Percentiles rank a stretch among this genome's conserved stretches.
Conservation (phyloP, 2,329 filamentous ascomycete species). For the Myriosclerotinia scirpicola region DNA sequence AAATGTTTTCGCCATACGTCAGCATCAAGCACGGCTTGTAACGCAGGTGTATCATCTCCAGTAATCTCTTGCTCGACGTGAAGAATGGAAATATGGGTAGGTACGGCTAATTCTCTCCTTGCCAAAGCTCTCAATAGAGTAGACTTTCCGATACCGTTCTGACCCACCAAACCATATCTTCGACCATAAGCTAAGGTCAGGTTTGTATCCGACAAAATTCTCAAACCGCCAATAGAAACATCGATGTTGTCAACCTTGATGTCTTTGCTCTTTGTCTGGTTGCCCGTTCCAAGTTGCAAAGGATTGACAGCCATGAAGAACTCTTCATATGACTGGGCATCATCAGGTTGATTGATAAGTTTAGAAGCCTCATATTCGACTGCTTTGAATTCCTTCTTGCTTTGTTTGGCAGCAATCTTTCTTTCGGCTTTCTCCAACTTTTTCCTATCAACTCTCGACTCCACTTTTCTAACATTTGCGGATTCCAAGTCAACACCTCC, state of each 20-base stretch:
- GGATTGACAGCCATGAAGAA: slow-evolving; percentile 99
- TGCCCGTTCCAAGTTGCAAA: slow-evolving; percentile 74
- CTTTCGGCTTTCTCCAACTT: slow-evolving; percentile 98
- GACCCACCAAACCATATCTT: slow-evolving; percentile 94
- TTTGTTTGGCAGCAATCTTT: slow-evolving; percentile 97
- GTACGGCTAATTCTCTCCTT: slow-evolving; percentile 89
- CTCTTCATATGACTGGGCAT: slow-evolving; percentile 92
- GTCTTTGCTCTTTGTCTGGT: slow-evolving; percentile 88
- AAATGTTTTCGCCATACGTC: slow-evolving; percentile 98
- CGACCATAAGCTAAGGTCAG: slow-evolving; percentile 89
- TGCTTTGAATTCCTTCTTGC: slow-evolving; percentile 97
- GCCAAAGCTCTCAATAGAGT: slow-evolving; percentile 91
- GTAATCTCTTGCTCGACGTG: slow-evolving; percentile 99
- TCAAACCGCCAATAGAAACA: slow-evolving; percentile 82
- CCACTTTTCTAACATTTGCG: slow-evolving; percentile 87
- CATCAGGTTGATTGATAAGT: slow-evolving; percentile 78
- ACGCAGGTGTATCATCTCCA: slow-evolving; percentile 89
- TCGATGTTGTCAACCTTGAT: slow-evolving; percentile 98
- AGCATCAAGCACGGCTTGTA: slow-evolving; percentile 94
- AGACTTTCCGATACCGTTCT: slow-evolving; percentile 98
- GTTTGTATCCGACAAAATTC: slow-evolving; percentile 88
- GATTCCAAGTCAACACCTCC: slow-evolving; percentile 90
- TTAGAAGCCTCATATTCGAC: slow-evolving; percentile 96
- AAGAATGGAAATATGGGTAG: slow-evolving; percentile 96
- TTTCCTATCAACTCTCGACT: slow-evolving; percentile 96